Conservation (phyloP, 306 rosid genomes). For the Trichosanthes truncata region DNA sequence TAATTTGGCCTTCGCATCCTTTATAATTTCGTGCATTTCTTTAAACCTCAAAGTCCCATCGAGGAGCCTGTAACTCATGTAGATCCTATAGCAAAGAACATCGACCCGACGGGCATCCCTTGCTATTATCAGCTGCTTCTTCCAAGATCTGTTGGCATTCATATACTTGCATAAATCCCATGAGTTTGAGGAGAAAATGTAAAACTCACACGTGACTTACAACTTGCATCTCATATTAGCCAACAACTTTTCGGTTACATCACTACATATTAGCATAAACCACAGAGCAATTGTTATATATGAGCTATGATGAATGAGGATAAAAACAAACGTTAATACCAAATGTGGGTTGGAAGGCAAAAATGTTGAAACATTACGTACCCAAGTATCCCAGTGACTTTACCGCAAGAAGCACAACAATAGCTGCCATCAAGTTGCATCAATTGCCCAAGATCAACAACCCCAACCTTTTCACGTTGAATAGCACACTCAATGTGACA, state of each 20-base stretch:
- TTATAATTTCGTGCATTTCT: constrained; percentile 69
- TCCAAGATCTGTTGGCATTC: constrained; percentile 63
- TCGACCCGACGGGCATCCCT: constrained; percentile 98
- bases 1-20: constrained; percentile 77
- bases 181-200: constrained; percentile 9
- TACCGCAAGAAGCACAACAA: constrained; percentile 97
- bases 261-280: background rate
- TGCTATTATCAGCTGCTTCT: constrained; percentile 83
- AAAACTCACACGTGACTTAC: background rate
- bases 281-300: background rate
- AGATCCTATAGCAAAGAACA: constrained; percentile 78
- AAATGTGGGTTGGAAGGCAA: background rate
- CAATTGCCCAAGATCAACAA: constrained; percentile 92
- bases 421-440: constrained; percentile 99
- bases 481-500: constrained; percentile 98
- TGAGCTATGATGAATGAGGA: background rate
- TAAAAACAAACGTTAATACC: background rate
- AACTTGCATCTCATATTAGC: background rate
- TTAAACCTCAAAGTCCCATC: constrained; percentile 73
- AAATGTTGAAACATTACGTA: constrained; percentile 36
- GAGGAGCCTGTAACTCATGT: constrained; percentile 83
- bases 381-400: constrained; percentile 97
- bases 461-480: constrained; percentile 83
- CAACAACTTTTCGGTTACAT: background rate
- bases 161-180: constrained; percentile 17